phyloP scores from a whole-genome alignment of 805 yeast genomes.

The Priceomyces castillae region DNA sequence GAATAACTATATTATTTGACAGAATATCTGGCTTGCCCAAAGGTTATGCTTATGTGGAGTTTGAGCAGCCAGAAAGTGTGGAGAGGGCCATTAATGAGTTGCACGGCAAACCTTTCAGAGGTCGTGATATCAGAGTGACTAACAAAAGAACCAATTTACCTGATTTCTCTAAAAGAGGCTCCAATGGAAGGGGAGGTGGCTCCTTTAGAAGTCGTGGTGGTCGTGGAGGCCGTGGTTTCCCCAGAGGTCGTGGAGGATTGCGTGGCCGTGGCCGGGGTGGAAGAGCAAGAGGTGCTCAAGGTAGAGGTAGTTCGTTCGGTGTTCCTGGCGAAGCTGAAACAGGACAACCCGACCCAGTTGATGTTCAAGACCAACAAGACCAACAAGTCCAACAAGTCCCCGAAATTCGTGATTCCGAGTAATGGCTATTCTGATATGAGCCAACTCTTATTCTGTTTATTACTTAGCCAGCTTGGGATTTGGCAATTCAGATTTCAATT shows the following conservation, averaged over 20 bases:
- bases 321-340: neutral
- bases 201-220: conserved; percentile 29
- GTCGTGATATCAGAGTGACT: conserved; percentile 46
- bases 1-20: conserved; percentile 52
- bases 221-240: conserved; percentile 32
- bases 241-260: conserved; percentile 25
- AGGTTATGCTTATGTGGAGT: conserved; percentile 67
- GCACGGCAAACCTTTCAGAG: conserved; percentile 43
- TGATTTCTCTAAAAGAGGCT: conserved; percentile 33
- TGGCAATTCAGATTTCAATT: too few species aligned
- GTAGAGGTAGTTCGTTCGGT: neutral
- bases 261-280: conserved; percentile 19
- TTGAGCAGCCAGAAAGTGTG: conserved; percentile 42
- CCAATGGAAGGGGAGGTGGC: conserved; percentile 22
- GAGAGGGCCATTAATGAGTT: conserved; percentile 43
- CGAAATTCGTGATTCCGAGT: too few species aligned
- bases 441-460: neutral
- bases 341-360: too few species aligned
- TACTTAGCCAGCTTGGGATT: too few species aligned
- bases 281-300: neutral
- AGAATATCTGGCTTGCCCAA: conserved; percentile 45
- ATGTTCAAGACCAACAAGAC: too few species aligned
- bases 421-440: too few species aligned
- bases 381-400: neutral
- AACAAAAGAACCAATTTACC: conserved; percentile 56